These are phyloP conservation scores for Trametes cubensis DNA, from an alignment of 768 basidiomycete species.

Conservation along the genomic window DNA sequence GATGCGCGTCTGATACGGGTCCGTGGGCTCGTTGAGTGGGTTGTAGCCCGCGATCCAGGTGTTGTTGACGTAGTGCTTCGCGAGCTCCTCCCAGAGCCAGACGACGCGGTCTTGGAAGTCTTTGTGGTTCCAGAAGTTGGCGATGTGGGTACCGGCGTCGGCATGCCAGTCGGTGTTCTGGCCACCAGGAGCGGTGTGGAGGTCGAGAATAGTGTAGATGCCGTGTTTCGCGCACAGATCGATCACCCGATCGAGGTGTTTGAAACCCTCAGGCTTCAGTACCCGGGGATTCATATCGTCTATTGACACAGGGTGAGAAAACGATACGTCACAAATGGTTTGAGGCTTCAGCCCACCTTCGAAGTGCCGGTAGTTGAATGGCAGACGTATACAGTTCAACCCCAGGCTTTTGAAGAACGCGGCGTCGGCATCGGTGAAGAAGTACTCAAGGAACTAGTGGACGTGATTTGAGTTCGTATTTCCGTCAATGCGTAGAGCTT, in stretches of 20 bases:
- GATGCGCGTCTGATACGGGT: conserved; percentile 65
- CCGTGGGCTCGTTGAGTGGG: conserved; percentile 83
- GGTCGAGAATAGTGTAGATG: conserved; percentile 80
- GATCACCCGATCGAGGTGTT: conserved; percentile 83
- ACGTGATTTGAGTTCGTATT: conserved; percentile 38
- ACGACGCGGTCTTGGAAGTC: conserved; percentile 80
- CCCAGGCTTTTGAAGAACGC: conserved; percentile 77
- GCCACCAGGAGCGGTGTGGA: conserved; percentile 74
- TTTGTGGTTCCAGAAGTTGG: conserved; percentile 79
- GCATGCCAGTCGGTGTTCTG: conserved; percentile 82
- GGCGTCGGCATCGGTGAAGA: conserved; percentile 78
- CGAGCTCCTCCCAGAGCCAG: conserved; percentile 77
- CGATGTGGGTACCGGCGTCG: conserved; percentile 70
- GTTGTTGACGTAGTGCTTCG: conserved; percentile 56
- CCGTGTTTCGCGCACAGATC: conserved; percentile 72
- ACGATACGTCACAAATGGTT: neutral
- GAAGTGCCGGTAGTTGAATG: conserved; percentile 77
- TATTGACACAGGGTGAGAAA: conserved; percentile 24
- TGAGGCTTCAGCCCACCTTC: conserved; percentile 44
- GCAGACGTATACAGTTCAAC: conserved; percentile 76
- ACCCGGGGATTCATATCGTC: conserved; percentile 82
- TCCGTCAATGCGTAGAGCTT: neutral
- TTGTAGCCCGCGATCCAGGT: conserved; percentile 86
- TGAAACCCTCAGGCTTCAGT: conserved; percentile 73
- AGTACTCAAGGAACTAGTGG: conserved; percentile 75